Percentiles rank a stretch among this genome's conserved stretches.
These are phyloP conservation scores for Geotrichum histeridarum DNA, from an alignment of 1,139 yeast genomes.

Conservation along the genomic window DNA sequence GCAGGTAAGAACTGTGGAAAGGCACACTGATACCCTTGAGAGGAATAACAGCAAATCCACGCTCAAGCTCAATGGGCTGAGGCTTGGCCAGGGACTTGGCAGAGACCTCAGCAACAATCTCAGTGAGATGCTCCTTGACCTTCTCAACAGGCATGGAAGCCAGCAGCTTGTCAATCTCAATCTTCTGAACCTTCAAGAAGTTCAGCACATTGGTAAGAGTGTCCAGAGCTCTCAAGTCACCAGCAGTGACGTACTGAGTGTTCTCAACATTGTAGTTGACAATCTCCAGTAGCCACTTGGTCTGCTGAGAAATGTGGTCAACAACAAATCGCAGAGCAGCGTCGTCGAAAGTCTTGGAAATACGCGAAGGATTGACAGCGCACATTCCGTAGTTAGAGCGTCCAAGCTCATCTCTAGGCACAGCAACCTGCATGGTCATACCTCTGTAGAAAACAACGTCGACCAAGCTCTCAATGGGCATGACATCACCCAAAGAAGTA, in stretches of 20 bases:
- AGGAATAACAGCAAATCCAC: constrained; percentile 98
- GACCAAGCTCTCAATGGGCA: constrained; percentile 96
- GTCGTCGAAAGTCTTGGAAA: constrained; percentile 81
- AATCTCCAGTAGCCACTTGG: constrained; percentile 93
- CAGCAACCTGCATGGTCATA: constrained; percentile 99
- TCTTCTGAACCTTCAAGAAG: constrained; percentile 86
- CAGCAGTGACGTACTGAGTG: constrained; percentile 97
- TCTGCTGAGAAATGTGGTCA: constrained; percentile 73
- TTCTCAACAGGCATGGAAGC: constrained; percentile 76
- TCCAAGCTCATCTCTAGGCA: constrained; percentile 90
- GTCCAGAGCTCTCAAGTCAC: constrained; percentile 93
- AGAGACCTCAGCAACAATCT: constrained; percentile 81
- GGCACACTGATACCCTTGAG: constrained; percentile 98
- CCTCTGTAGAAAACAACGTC: constrained; percentile 99
- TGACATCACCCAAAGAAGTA: constrained; percentile 94
- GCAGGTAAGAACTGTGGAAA: constrained; percentile 95
- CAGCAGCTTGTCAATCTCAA: constrained; percentile 85
- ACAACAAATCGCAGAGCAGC: constrained; percentile 94
- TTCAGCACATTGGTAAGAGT: constrained; percentile 89
- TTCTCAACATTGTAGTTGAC: constrained; percentile 97
- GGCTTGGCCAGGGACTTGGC: constrained; percentile 78
- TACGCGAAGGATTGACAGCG: constrained; percentile 95
- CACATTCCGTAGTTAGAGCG: constrained; percentile 99
- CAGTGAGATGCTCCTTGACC: constrained; percentile 79
- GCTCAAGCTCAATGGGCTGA: constrained; percentile 92